Conservation (phyloP, 306 rosid species). For the Cotoneaster glaucophyllus region DNA sequence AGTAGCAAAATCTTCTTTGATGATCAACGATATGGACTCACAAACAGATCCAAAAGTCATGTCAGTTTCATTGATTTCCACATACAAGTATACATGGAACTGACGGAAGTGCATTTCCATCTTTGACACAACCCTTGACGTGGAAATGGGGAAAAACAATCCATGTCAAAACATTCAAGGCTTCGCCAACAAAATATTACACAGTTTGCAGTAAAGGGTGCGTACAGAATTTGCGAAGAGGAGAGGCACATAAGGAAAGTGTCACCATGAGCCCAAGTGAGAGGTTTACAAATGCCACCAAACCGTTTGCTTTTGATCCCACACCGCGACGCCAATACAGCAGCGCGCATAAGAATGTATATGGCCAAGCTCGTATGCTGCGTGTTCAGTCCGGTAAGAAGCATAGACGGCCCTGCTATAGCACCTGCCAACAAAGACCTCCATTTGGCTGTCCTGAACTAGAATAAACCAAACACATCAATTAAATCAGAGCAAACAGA, state of each 20-base stretch:
- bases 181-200: background rate
- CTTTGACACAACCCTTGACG: background rate
- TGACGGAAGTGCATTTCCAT: background rate
- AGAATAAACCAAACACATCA: constrained; percentile 17
- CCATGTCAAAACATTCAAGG: background rate
- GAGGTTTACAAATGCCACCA: constrained; percentile 82
- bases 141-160: background rate
- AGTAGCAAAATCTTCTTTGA: background rate
- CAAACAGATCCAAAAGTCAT: background rate
- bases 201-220: background rate
- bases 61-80: background rate
- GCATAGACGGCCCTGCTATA: constrained; percentile 88
- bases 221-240: constrained; percentile 91
- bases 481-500: constrained; percentile 19
- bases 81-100: background rate
- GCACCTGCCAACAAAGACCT: constrained; percentile 94
- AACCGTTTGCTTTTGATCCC: constrained; percentile 93
- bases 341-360: constrained; percentile 90
- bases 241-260: constrained; percentile 95
- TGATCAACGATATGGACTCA: background rate
- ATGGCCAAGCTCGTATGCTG: constrained; percentile 90
- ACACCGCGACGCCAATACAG: constrained; percentile 84
- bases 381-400: constrained; percentile 71
- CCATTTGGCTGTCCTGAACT: constrained; percentile 93
- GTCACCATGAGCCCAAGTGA: constrained; percentile 93